phyloP scores from a whole-genome alignment of 2,329 filamentous ascomycete genomes.

The Pyrenophora seminiperda region DNA sequence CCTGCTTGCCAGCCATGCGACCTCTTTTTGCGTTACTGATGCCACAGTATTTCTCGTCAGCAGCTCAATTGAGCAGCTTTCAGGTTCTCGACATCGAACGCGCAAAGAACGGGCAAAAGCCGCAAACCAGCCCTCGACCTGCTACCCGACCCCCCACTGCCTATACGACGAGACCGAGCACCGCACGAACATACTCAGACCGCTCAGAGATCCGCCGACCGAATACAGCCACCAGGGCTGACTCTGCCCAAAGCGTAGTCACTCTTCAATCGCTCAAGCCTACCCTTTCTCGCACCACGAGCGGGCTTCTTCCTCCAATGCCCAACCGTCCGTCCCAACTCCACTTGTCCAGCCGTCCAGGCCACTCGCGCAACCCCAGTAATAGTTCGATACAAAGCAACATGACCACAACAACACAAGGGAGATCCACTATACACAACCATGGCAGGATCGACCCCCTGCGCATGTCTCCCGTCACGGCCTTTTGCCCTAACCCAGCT shows the following conservation, averaged over 20 bases:
- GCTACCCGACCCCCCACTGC: neutral
- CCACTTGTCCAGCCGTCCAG: conserved; percentile 5
- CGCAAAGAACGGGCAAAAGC: conserved; percentile 18
- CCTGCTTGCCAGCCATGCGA: conserved; percentile 45
- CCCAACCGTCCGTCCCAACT: conserved; percentile 1
- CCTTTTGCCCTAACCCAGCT: conserved; percentile 17
- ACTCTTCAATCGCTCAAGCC: conserved; percentile 10
- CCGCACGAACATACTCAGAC: neutral
- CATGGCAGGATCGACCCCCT: conserved; percentile 23
- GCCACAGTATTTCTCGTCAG: conserved; percentile 43
- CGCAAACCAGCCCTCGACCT: conserved; percentile 16
- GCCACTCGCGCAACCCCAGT: conserved; percentile 21
- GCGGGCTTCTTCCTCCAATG: conserved; percentile 9
- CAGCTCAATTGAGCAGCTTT: conserved; percentile 20
- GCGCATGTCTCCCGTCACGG: conserved; percentile 28
- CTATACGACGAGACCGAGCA: neutral
- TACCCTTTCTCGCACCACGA: conserved; percentile 16
- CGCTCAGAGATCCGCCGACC: neutral
- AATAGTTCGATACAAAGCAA: conserved; percentile 12
- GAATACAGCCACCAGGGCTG: neutral
- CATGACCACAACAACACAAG: conserved; percentile 4
- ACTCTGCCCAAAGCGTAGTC: neutral
- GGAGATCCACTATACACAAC: conserved; percentile 5
- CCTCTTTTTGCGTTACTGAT: conserved; percentile 45
- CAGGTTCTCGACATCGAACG: conserved; percentile 30